phyloP scores from a whole-genome alignment of 805 yeast species.

The Saturnispora diversa region DNA sequence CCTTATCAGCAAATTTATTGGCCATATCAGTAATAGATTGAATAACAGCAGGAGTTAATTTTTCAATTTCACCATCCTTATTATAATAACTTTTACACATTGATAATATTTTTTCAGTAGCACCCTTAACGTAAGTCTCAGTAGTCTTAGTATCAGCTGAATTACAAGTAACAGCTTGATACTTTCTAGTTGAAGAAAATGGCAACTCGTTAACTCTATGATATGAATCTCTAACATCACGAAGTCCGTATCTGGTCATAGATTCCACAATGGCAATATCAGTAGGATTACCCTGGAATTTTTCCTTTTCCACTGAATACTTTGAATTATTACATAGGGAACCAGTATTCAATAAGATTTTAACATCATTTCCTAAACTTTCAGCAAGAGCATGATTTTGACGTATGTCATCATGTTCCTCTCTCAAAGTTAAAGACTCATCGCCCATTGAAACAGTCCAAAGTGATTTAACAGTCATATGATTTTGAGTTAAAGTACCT shows the following conservation, averaged over 20 bases:
- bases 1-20: constrained; percentile 63
- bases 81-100: constrained; percentile 53
- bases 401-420: neutral
- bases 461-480: constrained; percentile 77
- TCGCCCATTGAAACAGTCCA: constrained; percentile 64
- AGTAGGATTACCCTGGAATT: constrained; percentile 84
- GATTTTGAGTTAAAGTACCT: constrained; percentile 83
- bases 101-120: constrained; percentile 63
- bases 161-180: constrained; percentile 75
- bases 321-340: constrained; percentile 70
- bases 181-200: constrained; percentile 76
- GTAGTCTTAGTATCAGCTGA: constrained; percentile 49
- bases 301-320: constrained; percentile 59
- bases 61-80: constrained; percentile 50
- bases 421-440: constrained; percentile 8
- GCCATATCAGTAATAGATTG: constrained; percentile 50
- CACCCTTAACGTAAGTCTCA: constrained; percentile 79
- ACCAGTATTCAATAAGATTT: constrained; percentile 52
- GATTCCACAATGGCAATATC: constrained; percentile 85
- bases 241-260: constrained; percentile 58
- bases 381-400: constrained; percentile 36
- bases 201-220: constrained; percentile 69
- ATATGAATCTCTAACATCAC: constrained; percentile 56
- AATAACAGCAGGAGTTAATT: constrained; percentile 45
- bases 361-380: constrained; percentile 47